Base-by-base conservation (phyloP, 345 rosid species). In the Stellera chamaejasme region DNA sequence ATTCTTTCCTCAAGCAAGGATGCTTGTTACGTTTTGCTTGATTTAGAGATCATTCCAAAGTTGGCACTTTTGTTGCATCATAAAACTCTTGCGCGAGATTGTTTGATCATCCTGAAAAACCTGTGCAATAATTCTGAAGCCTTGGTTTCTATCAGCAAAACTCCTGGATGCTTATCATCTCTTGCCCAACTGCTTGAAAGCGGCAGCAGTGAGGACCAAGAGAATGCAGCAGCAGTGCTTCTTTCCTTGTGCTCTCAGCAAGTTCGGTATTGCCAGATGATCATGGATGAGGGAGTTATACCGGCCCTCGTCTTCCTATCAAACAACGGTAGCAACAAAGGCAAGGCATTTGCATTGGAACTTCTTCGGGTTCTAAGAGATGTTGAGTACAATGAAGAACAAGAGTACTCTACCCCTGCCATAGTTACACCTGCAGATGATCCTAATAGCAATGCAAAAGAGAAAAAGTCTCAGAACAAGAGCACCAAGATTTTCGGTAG, bases 341-440 rank as follows among this genome's bases (percentile, higher is more conserved):
- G 78, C 2, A 82, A 71, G 66, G 75, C 55, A 11, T 45, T 62
- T 10, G 98, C 96, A 28, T 48, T 71, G 3, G 96, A 88, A 58
- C 63, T 92, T 70, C 87, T 79, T 52, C 77, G 95, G 74, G 73
- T 84, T 45, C 74, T 92, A 25, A 72, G 70, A 64, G 88, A 75
- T 44, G 62, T 71, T 11, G 50, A 64, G 13, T 48, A 11, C 14
- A 36, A 15, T 13, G 61, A 10, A 16, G 71, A 68, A 36, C 68
- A 69, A 62, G 64, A 68, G 60, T 13, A 55, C 45, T 43, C 27
- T 43, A 63, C 32, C 12, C 25, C 64, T 36, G 63, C 66, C 59
- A 10, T 36, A 23, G 63, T 39, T 27, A 28, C 45, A 39, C 44
- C 59, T 11, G 52, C 32, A 61, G 75, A 56, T 53, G 75, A 56